phyloP scores from a whole-genome alignment of 1,284 basidiomycete species.

The Laetiporus sulphureus region DNA sequence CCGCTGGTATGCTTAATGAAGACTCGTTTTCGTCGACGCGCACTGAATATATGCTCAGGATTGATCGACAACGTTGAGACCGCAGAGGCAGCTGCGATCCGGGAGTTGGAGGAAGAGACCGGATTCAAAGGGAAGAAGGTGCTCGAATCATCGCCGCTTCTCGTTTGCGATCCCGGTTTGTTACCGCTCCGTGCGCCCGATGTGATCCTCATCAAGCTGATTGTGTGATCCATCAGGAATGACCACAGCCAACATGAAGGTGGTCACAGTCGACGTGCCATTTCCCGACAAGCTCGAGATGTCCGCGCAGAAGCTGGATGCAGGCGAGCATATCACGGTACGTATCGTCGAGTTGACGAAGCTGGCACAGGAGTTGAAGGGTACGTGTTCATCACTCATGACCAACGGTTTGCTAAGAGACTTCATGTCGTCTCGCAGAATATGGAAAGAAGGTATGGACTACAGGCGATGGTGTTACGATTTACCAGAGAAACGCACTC shows the following conservation, averaged over 20 bases:
- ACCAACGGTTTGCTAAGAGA: neutral
- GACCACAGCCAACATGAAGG: slow-evolving; percentile 80
- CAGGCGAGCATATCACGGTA: slow-evolving; percentile 78
- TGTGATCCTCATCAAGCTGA: too few species aligned
- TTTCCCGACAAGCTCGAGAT: slow-evolving; percentile 52
- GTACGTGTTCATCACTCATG: slow-evolving; percentile 31
- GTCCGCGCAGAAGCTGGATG: slow-evolving; percentile 64
- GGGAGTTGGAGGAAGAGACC: slow-evolving; percentile 89
- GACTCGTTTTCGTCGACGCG: neutral
- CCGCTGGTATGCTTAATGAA: slow-evolving; percentile 52
- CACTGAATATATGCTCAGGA: slow-evolving; percentile 32
- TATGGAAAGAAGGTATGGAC: slow-evolving; percentile 53
- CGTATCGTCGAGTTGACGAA: slow-evolving; percentile 64
- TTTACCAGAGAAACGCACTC: neutral
- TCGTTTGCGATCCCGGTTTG: slow-evolving; percentile 75
- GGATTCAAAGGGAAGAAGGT: slow-evolving; percentile 70
- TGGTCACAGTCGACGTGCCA: slow-evolving; percentile 59
- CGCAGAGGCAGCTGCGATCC: slow-evolving; percentile 69
- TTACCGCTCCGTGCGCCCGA: slow-evolving; percentile 6
- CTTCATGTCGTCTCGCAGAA: slow-evolving; percentile 32
- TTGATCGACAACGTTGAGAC: slow-evolving; percentile 81
- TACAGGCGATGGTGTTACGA: neutral
- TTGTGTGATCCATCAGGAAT: too few species aligned
- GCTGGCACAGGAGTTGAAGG: slow-evolving; percentile 56
- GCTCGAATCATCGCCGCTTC: slow-evolving; percentile 58